A percentile compares a stretch with the other conserved stretches of the same genome.
These are phyloP conservation scores for Myriangium duriaei DNA, from an alignment of 2,329 filamentous ascomycete genomes.

Conservation along the genomic window DNA sequence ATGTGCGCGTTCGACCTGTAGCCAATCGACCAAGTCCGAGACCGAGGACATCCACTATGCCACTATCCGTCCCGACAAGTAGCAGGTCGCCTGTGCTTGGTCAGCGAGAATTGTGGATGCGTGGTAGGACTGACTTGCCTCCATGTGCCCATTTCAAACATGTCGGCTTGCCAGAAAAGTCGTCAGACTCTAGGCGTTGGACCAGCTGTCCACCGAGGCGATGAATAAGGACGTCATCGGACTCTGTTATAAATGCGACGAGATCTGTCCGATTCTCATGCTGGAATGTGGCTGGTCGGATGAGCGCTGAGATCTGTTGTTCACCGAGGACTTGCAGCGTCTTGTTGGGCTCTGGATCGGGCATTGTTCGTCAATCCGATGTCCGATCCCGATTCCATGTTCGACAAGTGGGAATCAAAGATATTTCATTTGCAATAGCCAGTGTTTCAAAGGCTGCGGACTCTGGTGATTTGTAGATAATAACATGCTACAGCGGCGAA, in stretches of 20 bases:
- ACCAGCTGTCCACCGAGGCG: constrained; percentile 64
- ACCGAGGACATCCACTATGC: constrained; percentile 3
- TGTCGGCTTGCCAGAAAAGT: constrained; percentile 5
- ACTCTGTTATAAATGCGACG: constrained; percentile 56
- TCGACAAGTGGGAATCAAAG: neutral
- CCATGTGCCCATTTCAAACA: constrained; percentile 2
- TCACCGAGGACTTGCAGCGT: constrained; percentile 31
- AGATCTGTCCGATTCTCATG: constrained; percentile 82
- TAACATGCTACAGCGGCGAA: too few relatives aligned
- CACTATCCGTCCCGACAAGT: constrained; percentile 6
- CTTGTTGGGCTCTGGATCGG: neutral
- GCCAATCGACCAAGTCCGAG: constrained; percentile 1
- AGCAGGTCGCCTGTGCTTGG: neutral
- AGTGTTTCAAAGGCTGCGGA: neutral
- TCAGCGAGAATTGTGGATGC: neutral
- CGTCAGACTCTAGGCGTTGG: constrained; percentile 35
- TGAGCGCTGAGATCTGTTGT: constrained; percentile 43
- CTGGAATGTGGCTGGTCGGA: constrained; percentile 48
- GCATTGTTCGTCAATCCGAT: neutral
- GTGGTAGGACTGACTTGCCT: neutral
- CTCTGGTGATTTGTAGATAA: too few relatives aligned
- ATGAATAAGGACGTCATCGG: constrained; percentile 61
- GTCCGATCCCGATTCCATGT: neutral
- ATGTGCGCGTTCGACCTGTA: neutral
- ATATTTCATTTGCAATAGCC: neutral